Evolutionary conservation across 208 protist genomes (phyloP), one percentile per base, ranked within the genome.

Genomic region (Novymonas esmeraldas): DNA sequence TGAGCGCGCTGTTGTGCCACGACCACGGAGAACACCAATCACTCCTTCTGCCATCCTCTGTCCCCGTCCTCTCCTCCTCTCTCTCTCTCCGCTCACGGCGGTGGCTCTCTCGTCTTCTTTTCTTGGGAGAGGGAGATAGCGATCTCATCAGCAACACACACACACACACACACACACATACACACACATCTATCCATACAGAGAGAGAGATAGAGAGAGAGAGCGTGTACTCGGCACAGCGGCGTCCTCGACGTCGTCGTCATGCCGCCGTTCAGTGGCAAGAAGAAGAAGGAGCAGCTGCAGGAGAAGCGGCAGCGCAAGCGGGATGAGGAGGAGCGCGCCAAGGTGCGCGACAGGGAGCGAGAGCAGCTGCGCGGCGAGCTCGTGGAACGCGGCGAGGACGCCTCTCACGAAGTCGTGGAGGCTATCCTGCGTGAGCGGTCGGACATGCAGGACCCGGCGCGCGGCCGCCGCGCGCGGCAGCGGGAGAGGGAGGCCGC

Each of bases 261-360:
- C 14, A 86, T 87, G 79, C 81, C 75, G 14, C 76, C 92, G 2
- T 97, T 97, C 67, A 97, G 93, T 72, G 93, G 90, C 3, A 97
- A 95, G 68, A 76, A 91, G 52, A 97, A 97, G 72, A 97, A 95
- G 76, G 84, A 91, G 79, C 93, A 97, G 82, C 77, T 97, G 56
- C 70, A 95, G 68, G 90, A 84, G n/a, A 90, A 88, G 66, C 85
- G 92, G 7, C 78, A 87, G 62, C 76, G 76, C 18, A 95, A 97
- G 57, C 76, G 84, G 36, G 79, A 95, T 28, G 69, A 78, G 29
- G 62, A 78, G 13, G 70, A 81, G 49, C 51, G 48, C 22, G 29
- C 26, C 5, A 71, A 81, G 39, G 46, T 29, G 7, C 44, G 28
- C 26, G 66, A 79, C n/a, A 31, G 50, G 3, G 65, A 70, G 57